Evolutionary conservation across 176 grass and related monocot genomes (phyloP).

Genomic region (Phragmites australis): DNA sequence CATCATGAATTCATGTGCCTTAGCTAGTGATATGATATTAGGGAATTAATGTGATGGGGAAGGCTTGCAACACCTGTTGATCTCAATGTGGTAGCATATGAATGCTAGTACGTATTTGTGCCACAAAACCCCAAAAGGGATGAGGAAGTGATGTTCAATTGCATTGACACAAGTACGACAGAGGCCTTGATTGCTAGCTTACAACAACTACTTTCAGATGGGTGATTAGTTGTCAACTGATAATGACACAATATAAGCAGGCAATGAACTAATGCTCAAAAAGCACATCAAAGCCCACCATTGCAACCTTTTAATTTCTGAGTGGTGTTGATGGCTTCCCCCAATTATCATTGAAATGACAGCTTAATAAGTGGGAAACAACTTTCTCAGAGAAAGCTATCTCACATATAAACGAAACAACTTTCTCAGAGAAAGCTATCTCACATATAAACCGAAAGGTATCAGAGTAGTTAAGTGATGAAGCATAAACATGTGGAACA

Average conservation of each 20-base stretch:
- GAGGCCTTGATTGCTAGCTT: background rate
- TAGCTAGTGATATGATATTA: background rate
- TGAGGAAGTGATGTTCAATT: background rate
- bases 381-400: constrained; percentile 37
- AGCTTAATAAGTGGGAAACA: background rate
- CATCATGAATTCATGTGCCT: background rate
- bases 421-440: constrained; percentile 37
- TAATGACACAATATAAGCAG: no score
- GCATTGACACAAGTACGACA: constrained; percentile 19
- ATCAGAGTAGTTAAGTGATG: no score
- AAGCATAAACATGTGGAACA: no score
- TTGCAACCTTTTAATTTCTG: background rate
- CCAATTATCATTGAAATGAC: constrained; percentile 27
- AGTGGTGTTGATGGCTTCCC: constrained; percentile 22
- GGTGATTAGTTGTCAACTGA: constrained; percentile 29
- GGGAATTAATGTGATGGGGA: constrained; percentile 13
- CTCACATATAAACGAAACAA: background rate
- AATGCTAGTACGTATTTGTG: no score
- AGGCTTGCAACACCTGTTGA: constrained; percentile 7
- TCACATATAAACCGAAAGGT: no score
- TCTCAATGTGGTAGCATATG: constrained; percentile 11
- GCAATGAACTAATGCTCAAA: no score
- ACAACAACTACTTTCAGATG: constrained; percentile 21
- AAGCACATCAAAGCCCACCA: background rate
- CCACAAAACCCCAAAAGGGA: background rate